These are phyloP conservation scores for Quercus ilex DNA, from an alignment of 306 rosid genomes.

Conservation along the genomic window DNA sequence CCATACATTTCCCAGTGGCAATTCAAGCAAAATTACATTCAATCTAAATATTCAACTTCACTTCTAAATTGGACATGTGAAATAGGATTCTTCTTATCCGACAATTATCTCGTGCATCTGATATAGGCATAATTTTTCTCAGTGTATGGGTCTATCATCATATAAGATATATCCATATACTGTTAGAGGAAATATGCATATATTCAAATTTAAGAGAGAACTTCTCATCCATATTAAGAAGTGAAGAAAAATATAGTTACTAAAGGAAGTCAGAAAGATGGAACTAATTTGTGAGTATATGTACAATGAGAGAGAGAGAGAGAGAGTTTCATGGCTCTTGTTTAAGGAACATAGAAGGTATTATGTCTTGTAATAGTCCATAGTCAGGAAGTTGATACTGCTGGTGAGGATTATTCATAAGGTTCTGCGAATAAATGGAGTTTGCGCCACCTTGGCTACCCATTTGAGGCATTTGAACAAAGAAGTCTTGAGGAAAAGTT, in stretches of 20 bases:
- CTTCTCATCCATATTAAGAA: background rate
- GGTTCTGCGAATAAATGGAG: conserved; percentile 20
- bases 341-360: conserved; percentile 67
- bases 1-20: conserved; percentile 10
- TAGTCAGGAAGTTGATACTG: conserved; percentile 35
- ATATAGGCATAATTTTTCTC: too few relatives aligned
- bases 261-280: background rate
- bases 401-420: conserved; percentile 17
- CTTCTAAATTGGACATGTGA: background rate
- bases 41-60: background rate
- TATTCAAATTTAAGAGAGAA: too few relatives aligned
- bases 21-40: background rate
- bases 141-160: too few relatives aligned
- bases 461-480: conserved; percentile 25
- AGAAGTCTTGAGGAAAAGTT: conserved; percentile 37
- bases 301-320: conserved; percentile 15
- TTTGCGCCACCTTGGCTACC: background rate
- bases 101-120: too few relatives aligned
- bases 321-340: conserved; percentile 42
- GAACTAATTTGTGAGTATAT: conserved; percentile 12
- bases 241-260: background rate
- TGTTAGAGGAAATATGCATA: too few relatives aligned
- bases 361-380: conserved; percentile 73
- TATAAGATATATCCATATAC: too few relatives aligned
- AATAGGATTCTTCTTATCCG: too few relatives aligned